phyloP scores from a whole-genome alignment of 2,329 filamentous ascomycete species.

The Colletotrichum sp. region DNA sequence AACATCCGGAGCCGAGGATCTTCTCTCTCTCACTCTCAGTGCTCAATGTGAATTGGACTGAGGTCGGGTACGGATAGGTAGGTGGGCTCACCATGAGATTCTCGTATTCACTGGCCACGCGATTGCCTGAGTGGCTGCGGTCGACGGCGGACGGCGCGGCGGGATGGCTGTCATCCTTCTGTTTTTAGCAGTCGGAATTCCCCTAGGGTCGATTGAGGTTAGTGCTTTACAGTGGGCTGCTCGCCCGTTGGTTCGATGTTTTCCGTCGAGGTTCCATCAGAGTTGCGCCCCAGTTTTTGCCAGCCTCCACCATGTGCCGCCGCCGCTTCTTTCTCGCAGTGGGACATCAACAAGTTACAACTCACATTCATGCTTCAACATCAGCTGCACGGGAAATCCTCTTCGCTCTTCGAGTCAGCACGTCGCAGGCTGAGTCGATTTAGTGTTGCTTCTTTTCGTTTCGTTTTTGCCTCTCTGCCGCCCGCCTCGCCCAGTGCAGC shows the following conservation, averaged over 20 bases:
- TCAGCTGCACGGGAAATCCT: background rate
- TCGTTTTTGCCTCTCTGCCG: background rate
- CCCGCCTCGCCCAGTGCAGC: background rate
- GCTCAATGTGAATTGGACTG: background rate
- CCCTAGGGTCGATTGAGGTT: background rate
- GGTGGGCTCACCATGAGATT: background rate
- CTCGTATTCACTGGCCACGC: conserved; percentile 16
- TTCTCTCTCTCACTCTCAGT: background rate
- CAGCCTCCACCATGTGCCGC: background rate
- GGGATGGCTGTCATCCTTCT: background rate
- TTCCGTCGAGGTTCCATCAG: background rate
- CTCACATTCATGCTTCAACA: background rate
- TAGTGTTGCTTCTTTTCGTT: background rate
- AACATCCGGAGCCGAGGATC: background rate
- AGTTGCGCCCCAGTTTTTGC: background rate
- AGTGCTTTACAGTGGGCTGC: background rate
- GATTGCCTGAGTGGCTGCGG: background rate
- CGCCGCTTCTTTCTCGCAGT: background rate
- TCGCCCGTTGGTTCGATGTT: background rate
- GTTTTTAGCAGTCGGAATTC: background rate
- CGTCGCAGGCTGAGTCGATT: background rate
- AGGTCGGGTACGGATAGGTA: background rate
- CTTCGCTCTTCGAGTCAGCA: background rate
- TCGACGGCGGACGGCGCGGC: background rate
- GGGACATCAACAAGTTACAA: background rate